Evolutionary conservation across 1,284 basidiomycete species (phyloP), one percentile per base, ranked within the genome.

Genomic region (Sphaerobolus stellatus): DNA sequence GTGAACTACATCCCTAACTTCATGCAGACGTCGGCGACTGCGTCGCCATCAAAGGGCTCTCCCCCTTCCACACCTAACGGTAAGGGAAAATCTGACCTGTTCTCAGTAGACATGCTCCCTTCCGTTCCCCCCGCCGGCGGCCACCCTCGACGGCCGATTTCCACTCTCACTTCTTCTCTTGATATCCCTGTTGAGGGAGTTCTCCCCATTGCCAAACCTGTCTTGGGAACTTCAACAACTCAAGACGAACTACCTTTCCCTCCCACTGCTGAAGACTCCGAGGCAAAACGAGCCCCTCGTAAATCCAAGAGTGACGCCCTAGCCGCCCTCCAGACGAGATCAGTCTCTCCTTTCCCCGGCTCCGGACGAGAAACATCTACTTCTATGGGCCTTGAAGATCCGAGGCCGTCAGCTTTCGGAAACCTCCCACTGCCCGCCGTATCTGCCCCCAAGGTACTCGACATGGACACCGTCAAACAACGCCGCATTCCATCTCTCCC

Each of bases 301-400:
- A 91, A 91, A 77, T 90, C 88, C 62, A 92, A 92, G 79, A 89
- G 83, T 38, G 88, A 92, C 61, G 89, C 89, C 54, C 75, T 92
- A 44, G 86, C 80, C 27, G 90, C 89, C 25, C 72, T 92, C 53
- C 84, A 84, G 67, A 80, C 75, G 61, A 84, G 86, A 57, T 80
- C 82, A 38, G 75, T 77, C 67, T 79, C 80, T 34, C 71, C 77
- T 57, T 79, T 80, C 47, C 66, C 75, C 54, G 76, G 77, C 57
- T 69, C 71, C 38, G 80, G 80, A 82, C 60, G 60, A 59, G 59
- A 43, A 64, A 68, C 47, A 63, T 60, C 38, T 40, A 36, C 8
- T 54, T 61, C 52, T 56, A 58, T 55, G 47, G 50, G 28, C 48
- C 49, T 44, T 31, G 40, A 52, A 54, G 52, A 40, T 62, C 63